A percentile compares a stretch with the other conserved stretches of the same genome.
Conservation (phyloP, 148 eudicot species). For the Silene uniflora region DNA sequence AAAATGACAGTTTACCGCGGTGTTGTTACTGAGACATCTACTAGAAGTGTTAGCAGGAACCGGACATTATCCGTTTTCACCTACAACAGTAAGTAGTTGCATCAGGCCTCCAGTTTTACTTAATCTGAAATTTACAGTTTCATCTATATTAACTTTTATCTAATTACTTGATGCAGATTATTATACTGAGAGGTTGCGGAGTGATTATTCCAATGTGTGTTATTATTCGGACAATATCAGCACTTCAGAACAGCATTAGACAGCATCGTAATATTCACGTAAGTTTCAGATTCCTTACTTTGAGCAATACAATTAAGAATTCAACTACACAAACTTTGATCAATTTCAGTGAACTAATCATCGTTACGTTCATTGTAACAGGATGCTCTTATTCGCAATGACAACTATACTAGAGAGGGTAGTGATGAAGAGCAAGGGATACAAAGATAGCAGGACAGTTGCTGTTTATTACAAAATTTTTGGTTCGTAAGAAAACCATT, state of each 20-base stretch:
- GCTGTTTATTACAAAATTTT: no score
- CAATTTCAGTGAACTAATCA: background rate
- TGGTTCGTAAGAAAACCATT: background rate
- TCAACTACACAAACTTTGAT: background rate
- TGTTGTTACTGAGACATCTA: conserved; percentile 55
- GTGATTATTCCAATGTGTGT: conserved; percentile 70
- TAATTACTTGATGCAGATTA: conserved; percentile 38
- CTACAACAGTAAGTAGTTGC: conserved; percentile 48
- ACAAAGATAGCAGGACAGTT: background rate
- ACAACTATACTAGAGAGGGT: background rate
- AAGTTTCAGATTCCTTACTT: background rate
- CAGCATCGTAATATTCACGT: conserved; percentile 36
- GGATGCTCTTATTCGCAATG: conserved; percentile 18
- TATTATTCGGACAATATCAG: conserved; percentile 42
- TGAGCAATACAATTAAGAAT: background rate
- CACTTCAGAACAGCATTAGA: conserved; percentile 47
- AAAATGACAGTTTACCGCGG: conserved; percentile 50
- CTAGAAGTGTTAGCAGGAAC: conserved; percentile 43
- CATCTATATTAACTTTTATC: background rate
- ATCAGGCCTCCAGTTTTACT: background rate
- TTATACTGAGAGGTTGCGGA: conserved; percentile 54
- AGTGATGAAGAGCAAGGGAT: conserved; percentile 17
- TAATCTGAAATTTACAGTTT: background rate
- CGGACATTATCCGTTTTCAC: conserved; percentile 58
- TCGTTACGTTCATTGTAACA: background rate